Evolutionary conservation across 306 rosid genomes (phyloP), one percentile per base, ranked within the genome.

Genomic region (Lathyrus sativus): DNA sequence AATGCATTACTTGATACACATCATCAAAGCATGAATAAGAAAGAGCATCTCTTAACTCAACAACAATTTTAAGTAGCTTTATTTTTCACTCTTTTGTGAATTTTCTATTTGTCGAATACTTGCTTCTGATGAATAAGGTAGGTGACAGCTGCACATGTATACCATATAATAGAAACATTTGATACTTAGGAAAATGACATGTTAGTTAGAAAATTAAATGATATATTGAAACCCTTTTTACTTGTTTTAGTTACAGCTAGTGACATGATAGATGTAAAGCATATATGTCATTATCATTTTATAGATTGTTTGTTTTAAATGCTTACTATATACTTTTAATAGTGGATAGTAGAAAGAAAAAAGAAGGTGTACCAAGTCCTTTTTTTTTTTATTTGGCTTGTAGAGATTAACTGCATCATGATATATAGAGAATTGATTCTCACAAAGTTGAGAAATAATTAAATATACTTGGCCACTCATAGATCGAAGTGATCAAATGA

Each of bases 91-190:
- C 54, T 31, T 26, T 62, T 69, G 78, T 63, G 59, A 87, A 59
- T 12, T 82, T 90, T 61, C 80, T 88, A 78, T 80, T 78, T 83
- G 78, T 66, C 69, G 83, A 65, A 73, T 67, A 59, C 71, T 70
- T 78, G 70, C 76, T 59, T 68, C 72, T 39, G 31, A 28, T 79
- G 78, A 73, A 51, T 75, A 70, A 19, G 67, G 62, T 83, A 74
- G 76, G 71, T 78, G 91, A 88, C 87, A 89, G 85, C 85, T 87
- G 80, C 87, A 81, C 72, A 45, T 44, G 39, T 6, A 73, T 78
- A 72, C 82, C 76, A 78, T 33, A 83, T 78, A 57, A 39, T 39
- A 78, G 76, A 89, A 83, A 78, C 19, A 59, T 65, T 66, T 85
- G 83, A 82, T 78, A 24, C 83, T 67, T 80, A 69, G 70, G 84